Evolutionary conservation across 495 filamentous ascomycete species (phyloP).

Genomic region (Evansstolkia leycettana): DNA sequence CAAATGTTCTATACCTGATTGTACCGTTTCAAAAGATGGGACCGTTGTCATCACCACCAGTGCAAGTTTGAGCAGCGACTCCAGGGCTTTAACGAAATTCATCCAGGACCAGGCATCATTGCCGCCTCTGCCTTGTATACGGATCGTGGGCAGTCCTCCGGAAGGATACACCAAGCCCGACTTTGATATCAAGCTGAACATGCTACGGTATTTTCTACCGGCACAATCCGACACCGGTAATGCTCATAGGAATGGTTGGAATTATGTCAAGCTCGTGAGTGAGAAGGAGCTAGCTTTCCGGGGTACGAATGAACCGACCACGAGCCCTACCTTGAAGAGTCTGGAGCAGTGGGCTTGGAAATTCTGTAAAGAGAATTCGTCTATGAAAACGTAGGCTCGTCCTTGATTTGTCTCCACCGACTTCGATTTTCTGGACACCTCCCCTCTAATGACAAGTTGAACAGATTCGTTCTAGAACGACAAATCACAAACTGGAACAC

Average conservation of each 20-base stretch:
- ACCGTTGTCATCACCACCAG: constrained; percentile 30
- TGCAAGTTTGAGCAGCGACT: constrained; percentile 25
- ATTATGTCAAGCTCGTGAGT: constrained; percentile 40
- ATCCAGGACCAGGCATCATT: constrained; percentile 33
- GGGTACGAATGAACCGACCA: constrained; percentile 26
- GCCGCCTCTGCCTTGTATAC: constrained; percentile 39
- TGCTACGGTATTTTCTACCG: constrained; percentile 35
- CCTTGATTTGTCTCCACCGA: too few relatives aligned
- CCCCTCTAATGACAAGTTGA: neutral
- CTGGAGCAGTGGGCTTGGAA: constrained; percentile 36
- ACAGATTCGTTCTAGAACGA: constrained; percentile 32
- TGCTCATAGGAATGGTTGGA: constrained; percentile 21
- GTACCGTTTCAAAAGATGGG: constrained; percentile 33
- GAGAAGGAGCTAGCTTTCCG: constrained; percentile 33
- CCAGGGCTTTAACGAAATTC: constrained; percentile 26
- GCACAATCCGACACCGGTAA: constrained; percentile 12
- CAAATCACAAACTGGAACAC: constrained; percentile 38
- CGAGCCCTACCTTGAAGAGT: constrained; percentile 21
- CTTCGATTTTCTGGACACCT: too few relatives aligned
- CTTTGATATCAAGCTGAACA: constrained; percentile 40
- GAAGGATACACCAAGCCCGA: constrained; percentile 18
- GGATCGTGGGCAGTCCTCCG: constrained; percentile 25
- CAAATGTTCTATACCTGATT: constrained; percentile 34
- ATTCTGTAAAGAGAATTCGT: constrained; percentile 32
- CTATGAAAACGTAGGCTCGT: constrained; percentile 24